phyloP scores from a whole-genome alignment of 2,329 filamentous ascomycete genomes.

The Neonectria coccinea region DNA sequence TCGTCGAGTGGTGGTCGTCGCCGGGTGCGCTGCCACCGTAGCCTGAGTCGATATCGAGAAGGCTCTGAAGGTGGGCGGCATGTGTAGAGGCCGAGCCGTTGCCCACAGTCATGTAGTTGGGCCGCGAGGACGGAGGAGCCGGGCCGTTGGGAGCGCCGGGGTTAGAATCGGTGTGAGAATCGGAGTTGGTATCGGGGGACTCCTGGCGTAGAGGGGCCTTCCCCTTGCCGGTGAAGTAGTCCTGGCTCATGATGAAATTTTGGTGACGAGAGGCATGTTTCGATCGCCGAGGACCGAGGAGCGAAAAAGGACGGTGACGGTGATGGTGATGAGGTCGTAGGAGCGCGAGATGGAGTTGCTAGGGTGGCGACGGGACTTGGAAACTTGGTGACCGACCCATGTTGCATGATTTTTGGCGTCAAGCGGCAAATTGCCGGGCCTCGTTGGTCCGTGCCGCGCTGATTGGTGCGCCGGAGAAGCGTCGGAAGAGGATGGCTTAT shows the following conservation, averaged over 20 bases:
- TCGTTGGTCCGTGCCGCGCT: constrained; percentile 38
- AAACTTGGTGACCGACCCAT: constrained; percentile 42
- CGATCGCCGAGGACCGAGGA: constrained; percentile 26
- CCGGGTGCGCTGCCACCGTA: constrained; percentile 85
- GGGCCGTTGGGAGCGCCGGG: constrained; percentile 42
- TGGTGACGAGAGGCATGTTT: constrained; percentile 52
- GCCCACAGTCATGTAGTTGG: constrained; percentile 90
- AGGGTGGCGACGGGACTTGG: constrained; percentile 29
- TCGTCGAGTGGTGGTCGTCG: constrained; percentile 65
- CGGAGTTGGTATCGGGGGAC: constrained; percentile 38
- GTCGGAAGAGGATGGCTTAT: constrained; percentile 44
- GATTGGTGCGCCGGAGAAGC: constrained; percentile 47
- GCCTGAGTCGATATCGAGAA: constrained; percentile 89
- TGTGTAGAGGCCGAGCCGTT: constrained; percentile 84
- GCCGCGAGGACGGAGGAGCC: constrained; percentile 52
- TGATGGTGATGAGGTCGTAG: constrained; percentile 37
- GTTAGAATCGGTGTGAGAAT: constrained; percentile 39
- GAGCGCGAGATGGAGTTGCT: constrained; percentile 37
- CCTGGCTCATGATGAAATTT: constrained; percentile 67
- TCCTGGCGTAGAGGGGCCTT: constrained; percentile 56
- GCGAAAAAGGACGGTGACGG: constrained; percentile 29
- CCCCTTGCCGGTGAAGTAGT: constrained; percentile 67
- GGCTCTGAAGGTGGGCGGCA: constrained; percentile 81
- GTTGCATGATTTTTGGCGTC: constrained; percentile 48
- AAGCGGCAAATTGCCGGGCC: constrained; percentile 47